A percentile compares a stretch with the other conserved stretches of the same genome.
phyloP scores from a whole-genome alignment of 495 filamentous ascomycete species.

The Neurospora sp. region DNA sequence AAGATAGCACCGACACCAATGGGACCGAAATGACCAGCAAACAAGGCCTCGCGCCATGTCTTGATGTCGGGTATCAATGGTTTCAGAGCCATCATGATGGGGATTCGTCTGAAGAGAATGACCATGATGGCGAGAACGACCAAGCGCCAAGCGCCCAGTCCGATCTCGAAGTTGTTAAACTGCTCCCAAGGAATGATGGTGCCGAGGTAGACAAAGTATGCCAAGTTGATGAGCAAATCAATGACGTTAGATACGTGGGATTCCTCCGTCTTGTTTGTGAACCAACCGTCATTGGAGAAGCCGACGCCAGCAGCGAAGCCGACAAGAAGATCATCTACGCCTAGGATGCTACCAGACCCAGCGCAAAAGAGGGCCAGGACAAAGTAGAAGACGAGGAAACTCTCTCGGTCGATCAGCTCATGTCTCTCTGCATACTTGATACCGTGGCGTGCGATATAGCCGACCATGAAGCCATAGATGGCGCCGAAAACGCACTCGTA shows the following conservation, averaged over 20 bases:
- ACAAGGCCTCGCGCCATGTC: conserved; percentile 95
- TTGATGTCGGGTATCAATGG: conserved; percentile 94
- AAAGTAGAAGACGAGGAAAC: conserved; percentile 98
- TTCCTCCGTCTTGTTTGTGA: conserved; percentile 95
- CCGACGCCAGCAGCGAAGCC: conserved; percentile 93
- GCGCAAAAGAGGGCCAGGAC: conserved; percentile 93
- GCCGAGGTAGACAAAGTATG: conserved; percentile 96
- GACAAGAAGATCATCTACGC: conserved; percentile 92
- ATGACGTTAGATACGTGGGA: conserved; percentile 99
- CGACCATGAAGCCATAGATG: conserved; percentile 77
- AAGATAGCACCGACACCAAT: conserved; percentile 98
- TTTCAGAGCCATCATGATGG: conserved; percentile 87
- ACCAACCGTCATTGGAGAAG: conserved; percentile 99
- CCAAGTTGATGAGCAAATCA: conserved; percentile 90
- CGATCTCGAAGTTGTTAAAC: conserved; percentile 62
- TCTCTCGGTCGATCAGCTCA: conserved; percentile 87
- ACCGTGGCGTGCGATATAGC: conserved; percentile 78
- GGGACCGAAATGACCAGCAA: conserved; percentile 96
- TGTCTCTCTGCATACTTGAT: conserved; percentile 83
- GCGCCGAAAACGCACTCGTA: conserved; percentile 96
- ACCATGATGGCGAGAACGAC: conserved; percentile 85
- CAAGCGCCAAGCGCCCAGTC: conserved; percentile 76
- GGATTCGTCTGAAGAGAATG: conserved; percentile 92
- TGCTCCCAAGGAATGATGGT: conserved; percentile 92
- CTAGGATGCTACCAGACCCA: conserved; percentile 83